A percentile compares a stretch with the other conserved stretches of the same genome.
Conservation (phyloP, 192 early-diverging fungal species). For the Coemansia sp. region DNA sequence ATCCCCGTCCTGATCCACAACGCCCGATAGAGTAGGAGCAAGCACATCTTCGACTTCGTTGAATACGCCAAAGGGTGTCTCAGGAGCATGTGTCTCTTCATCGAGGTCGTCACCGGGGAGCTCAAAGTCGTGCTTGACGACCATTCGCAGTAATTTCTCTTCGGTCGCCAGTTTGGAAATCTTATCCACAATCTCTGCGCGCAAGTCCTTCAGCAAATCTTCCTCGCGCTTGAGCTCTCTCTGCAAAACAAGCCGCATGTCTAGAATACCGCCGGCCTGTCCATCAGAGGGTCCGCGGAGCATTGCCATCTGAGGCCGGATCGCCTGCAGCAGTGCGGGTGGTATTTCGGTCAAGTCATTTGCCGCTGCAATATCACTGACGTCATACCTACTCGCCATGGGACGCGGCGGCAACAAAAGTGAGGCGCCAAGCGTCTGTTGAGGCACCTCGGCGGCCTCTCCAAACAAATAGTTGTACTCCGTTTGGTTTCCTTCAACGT, state of each 20-base stretch:
- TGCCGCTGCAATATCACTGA: not conserved
- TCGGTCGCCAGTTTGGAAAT: slow-evolving; percentile 48
- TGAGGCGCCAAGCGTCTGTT: slow-evolving; percentile 25
- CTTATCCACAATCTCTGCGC: slow-evolving; percentile 51
- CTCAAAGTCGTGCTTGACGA: slow-evolving; percentile 51
- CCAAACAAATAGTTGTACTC: slow-evolving; percentile 54
- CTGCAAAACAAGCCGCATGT: slow-evolving; percentile 55
- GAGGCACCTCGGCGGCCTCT: slow-evolving; percentile 26
- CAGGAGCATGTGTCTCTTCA: slow-evolving; percentile 5
- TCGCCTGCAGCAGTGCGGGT: not conserved
- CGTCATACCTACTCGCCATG: not conserved
- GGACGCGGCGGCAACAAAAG: slow-evolving; percentile 28
- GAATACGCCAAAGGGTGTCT: slow-evolving; percentile 9
- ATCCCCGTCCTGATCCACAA: slow-evolving; percentile 9
- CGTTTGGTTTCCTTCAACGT: slow-evolving; percentile 40
- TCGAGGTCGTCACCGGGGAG: slow-evolving; percentile 24
- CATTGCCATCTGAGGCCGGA: slow-evolving; percentile 14
- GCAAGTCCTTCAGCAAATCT: slow-evolving; percentile 42
- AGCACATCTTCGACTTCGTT: slow-evolving; percentile 10
- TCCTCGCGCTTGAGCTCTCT: slow-evolving; percentile 53
- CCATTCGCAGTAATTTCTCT: slow-evolving; percentile 50
- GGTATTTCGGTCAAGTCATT: not conserved
- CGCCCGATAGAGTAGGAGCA: slow-evolving; percentile 10
- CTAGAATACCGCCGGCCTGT: slow-evolving; percentile 16
- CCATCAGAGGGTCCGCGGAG: slow-evolving; percentile 8